Evolutionary conservation across 768 basidiomycete genomes (phyloP), one percentile per base, ranked within the genome.

Genomic region (Pleurotus eryngii): DNA sequence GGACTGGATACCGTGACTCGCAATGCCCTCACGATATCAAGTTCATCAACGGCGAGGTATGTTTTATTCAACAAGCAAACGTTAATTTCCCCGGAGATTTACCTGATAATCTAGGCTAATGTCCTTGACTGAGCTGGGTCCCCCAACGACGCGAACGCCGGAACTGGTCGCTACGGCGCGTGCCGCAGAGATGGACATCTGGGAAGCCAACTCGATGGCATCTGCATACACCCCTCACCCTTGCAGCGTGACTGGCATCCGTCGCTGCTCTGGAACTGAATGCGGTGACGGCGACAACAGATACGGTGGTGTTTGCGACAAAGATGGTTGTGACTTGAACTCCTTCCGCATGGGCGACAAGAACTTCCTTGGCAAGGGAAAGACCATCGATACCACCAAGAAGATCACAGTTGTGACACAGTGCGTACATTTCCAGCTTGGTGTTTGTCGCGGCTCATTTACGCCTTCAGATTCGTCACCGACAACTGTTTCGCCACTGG

Each of bases 151-250:
- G 57, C 67, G 59, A 78, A 78, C 63, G 60, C 74, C 22, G 76
- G 76, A 37, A 68, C 68, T 2, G 76, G 76, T 42, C 26, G 59
- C 15, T 71, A 61, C 57, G 76, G 76, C 55, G 60, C 75, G 12
- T 78, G 76, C 71, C 77, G 76, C 61, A 68, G 76, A 77, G 67
- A 78, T 78, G 76, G 76, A 78, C 60, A 67, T 77, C 60, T 78
- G 76, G 76, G 76, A 78, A 61, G 76, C 76, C 56, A 77, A 78
- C 70, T 67, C 55, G 8, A 56, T 56, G 42, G 67, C 76, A 24
- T 65, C 73, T 18, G 77, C 77, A 14, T 73, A 63, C 67, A 77
- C 77, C 22, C 73, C 77, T 40, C 76, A 76, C 61, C 67, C 69
- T 9, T 77, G 74, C 66, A 65, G 61, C 40, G 61, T 63, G 48